Evolutionary conservation across 2,329 filamentous ascomycete genomes (phyloP), one percentile per base, ranked within the genome.

Genomic region (Xylariaceae sp.): DNA sequence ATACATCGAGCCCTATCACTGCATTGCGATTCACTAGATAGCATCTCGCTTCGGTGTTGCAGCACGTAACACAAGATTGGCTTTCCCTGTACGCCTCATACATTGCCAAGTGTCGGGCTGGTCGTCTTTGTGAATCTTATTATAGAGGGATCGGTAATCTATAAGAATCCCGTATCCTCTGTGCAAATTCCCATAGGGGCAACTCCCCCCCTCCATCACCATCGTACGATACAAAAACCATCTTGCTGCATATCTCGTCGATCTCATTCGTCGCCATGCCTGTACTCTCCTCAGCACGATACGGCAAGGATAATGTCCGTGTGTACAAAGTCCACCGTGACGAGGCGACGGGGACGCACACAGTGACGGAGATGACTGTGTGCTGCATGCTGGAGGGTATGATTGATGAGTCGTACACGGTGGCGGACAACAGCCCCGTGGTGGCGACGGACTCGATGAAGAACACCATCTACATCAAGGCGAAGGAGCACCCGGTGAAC

Each of bases 371-470:
- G 76, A 95, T 96, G 88, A 97, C 92, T 33, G 89, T 99, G 65
- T 90, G 90, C 76, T 91, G 92, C 59, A 81, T 97, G 45, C 84
- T 99, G 24, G 92, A 97, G 78, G 94, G 94, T 64, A 89, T 92
- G 55, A 97, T 99, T 65, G 90, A 94, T 49, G 84, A 67, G 59
- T 95, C 91, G 61, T 99, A 96, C 81, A 99, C 93, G 58, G 75
- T 83, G 69, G 93, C 91, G 65, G 92, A 99, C 79, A 99, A 99
- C 81, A 89, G 87, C 67, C 90, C 95, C 61, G 85, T 99, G 54
- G 93, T 99, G 57, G 92, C 94, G 60, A 99, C 94, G 57, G 94
- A 99, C 75, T 93, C 92, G 21, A 96, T 97, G 78, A 99, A 99
- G 80, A 96, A 99, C 77, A 97, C 89, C 66, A 87, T 90, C 70